Evolutionary conservation across 306 rosid genomes (phyloP).

Genomic region (Pueraria montana): DNA sequence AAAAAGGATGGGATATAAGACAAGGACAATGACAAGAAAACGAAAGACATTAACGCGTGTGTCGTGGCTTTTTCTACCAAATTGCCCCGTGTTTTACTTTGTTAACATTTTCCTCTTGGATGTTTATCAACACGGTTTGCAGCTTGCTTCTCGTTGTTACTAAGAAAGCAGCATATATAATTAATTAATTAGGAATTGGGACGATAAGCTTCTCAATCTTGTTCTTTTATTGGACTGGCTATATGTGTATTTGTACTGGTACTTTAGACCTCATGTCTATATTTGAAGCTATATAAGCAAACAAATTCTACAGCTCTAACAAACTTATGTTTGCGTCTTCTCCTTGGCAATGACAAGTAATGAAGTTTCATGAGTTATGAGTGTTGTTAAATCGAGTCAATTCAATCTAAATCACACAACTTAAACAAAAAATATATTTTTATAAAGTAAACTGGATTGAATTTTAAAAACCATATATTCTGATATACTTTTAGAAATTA

Average conservation of each 20-base stretch:
- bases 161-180: conserved; percentile 14
- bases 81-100: conserved; percentile 30
- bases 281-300: background rate
- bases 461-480: too few species aligned
- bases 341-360: background rate
- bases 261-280: background rate
- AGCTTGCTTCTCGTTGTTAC: conserved; percentile 33
- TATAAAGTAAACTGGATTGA: background rate
- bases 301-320: background rate
- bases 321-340: background rate
- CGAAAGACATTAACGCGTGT: conserved; percentile 40
- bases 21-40: conserved; percentile 39
- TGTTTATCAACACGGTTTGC: conserved; percentile 21
- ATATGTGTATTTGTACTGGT: background rate
- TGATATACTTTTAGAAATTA: too few species aligned
- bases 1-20: conserved; percentile 7
- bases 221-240: background rate
- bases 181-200: background rate
- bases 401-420: background rate
- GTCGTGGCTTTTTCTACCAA: conserved; percentile 34
- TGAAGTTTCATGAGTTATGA: conserved; percentile 12
- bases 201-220: conserved; percentile 18
- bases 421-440: background rate
- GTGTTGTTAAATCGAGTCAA: background rate
- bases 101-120: conserved; percentile 39